Evolutionary conservation across 352 stramenopile species (phyloP), one percentile per base, ranked within the genome.

Genomic region (Globisporangium carolinianum): DNA sequence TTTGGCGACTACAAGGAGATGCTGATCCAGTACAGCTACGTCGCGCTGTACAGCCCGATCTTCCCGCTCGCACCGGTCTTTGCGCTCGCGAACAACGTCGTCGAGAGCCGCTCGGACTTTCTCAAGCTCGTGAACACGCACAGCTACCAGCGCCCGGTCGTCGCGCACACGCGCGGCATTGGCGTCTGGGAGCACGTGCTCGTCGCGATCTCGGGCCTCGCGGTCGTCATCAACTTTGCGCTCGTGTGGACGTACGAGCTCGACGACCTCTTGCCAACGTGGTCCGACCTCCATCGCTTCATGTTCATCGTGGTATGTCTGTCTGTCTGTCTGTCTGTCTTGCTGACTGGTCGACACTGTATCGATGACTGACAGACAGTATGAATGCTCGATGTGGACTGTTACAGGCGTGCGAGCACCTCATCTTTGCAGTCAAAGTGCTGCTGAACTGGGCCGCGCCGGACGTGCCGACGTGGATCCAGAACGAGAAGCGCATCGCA

Each of bases 171-270:
- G 18, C 86, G 87, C 43, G 92, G 91, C n/a, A 93, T 96, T 61
- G 89, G 85, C 39, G 85, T 97, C 32, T 98, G 93, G 93, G 87
- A 96, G 56, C 83, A 93, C 55, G 84, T 98, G 55, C 75, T 98
- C 41, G 89, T 97, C 63, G 88, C 93, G 62, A 89, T 97, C 24
- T 94, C 90, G 1, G 83, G 97, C 0, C 81, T 97, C 68, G 91
- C 89, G 9, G 86, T 98, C 51, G 69, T 98, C 18, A 91, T 96
- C 53, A 98, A 98, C 71, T 97, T 90, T 58, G 91, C 86, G 32
- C 73, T 97, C n/a, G 89, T 98, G 60, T 94, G 76, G 66, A 84
- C 74, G 3, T 89, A 83, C 57, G 73, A 89, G 50, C 65, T 89
- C 2, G 54, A 76, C 12, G 64, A 76, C 14, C 53, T 89, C 18